Evolutionary conservation across 257 asterid species (phyloP), one percentile per base, ranked within the genome.

Genomic region (Paulownia fortunei): DNA sequence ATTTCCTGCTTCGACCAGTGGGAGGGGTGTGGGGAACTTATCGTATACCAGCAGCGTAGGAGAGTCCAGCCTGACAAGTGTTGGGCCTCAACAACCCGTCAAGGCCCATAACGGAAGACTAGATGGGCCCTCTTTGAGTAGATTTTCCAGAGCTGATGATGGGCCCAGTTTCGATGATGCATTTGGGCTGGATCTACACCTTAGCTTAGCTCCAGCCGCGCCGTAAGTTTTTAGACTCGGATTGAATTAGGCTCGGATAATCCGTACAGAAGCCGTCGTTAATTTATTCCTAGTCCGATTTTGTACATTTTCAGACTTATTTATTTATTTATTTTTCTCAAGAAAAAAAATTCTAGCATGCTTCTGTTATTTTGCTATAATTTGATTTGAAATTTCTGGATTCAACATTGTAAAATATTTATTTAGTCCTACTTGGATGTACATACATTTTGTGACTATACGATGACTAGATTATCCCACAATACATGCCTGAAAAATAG

Each of bases 201-300:
- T 94, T 32, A 90, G 98, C 84, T 88, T 94, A 42, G 98, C 98
- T 6, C 98, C 98, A 67, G 90, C 98, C 75, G 93, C 87, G 75
- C 96, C 96, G 69, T 90, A 72, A 87, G 62, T 60, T 23, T 41
- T 54, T 58, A 51, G 41, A 39, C 63, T 54, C 24, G 55, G 81
- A 19, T 19, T 12, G 11, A 42, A 15, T 30, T 19, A 37, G 39
- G 72, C 55, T 44, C 52, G 58, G 76, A 58, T 10, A 76, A 26
- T 30, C 58, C 47, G 68, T 37, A 24, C 41, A 41, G 47, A 66
- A 41, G 72, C 74, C 79, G 39, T 61, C 32, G 61, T 49, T 65
- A 52, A 74, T 77, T 82, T 68, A 61, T 76, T 54, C 63, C 44
- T 21, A 42, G 30, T 77, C 60, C 70, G 69, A 76, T 70, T 82